Conservation (phyloP, 306 rosid species). For the Corylus americana region DNA sequence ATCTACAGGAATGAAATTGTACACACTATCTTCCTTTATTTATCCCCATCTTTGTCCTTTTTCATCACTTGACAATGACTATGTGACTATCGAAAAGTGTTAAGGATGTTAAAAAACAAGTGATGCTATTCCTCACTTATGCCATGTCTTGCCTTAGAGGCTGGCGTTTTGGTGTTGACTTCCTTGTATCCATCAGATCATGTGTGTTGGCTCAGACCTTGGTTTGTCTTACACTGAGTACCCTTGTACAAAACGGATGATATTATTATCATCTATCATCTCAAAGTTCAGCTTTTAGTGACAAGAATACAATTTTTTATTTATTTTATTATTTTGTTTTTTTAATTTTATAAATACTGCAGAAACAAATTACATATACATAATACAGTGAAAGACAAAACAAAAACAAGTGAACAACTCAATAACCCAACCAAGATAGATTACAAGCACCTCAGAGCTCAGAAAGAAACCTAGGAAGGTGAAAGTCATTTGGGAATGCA, state of each 20-base stretch:
- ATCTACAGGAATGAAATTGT: background rate
- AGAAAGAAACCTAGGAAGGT: too few relatives aligned
- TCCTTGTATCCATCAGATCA: background rate
- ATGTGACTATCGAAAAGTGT: background rate
- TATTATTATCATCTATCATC: background rate
- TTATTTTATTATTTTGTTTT: too few relatives aligned
- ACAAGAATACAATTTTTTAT: too few relatives aligned
- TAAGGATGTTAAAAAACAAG: background rate
- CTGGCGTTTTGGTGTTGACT: background rate
- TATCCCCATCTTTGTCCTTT: background rate
- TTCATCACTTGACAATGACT: background rate
- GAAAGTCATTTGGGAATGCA: too few relatives aligned
- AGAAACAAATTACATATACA: too few relatives aligned
- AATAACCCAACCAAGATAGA: too few relatives aligned
- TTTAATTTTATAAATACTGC: too few relatives aligned
- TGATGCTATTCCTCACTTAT: background rate
- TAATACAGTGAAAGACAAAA: too few relatives aligned
- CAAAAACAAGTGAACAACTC: too few relatives aligned
- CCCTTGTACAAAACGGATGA: background rate
- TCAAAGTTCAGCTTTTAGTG: background rate
- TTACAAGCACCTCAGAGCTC: too few relatives aligned
- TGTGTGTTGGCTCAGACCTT: background rate
- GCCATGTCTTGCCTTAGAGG: background rate
- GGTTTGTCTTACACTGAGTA: background rate
- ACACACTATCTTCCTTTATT: background rate